Evolutionary conservation across 768 basidiomycete genomes (phyloP), one percentile per base, ranked within the genome.

Genomic region (Lanmaoa rubissima): DNA sequence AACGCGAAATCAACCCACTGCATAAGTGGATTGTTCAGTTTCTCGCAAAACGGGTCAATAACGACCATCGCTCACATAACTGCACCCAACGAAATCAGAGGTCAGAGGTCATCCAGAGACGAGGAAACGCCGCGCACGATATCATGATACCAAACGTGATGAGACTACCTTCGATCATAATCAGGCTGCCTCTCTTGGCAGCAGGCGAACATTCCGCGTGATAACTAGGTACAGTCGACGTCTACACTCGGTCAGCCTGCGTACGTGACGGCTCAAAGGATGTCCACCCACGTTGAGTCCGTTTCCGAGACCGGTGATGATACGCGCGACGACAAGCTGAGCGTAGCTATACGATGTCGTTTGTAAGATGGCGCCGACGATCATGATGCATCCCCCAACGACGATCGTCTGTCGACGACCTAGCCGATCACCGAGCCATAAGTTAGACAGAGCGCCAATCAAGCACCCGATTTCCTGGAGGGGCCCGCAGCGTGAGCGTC

Each of bases 1-100:
- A 84, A 69, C 21, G 81, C 84, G 51, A 87, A 84, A 62, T 85
- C 84, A 59, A 86, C 73, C 85, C 86, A 86, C 80, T 83, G 46
- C 7, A 55, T 26, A 6, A 28, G 46, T 16, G 48, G 5, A 53
- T 21, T 16, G 19, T 43, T 68, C 8, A 65, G 44, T 43, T 14
- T 13, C 47, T 41, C 14, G 7, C 21, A 11, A 35, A 31, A 46
- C 32, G 5, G 3, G 21, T 11, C 38, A 17, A 34, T 8, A 16
- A 51, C 10, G 34, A 48, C 16, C 4, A 47, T 32, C 16, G 34
- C 65, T 66, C 58, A 68, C 66, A 57, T 67, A 67, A 24, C 66
- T 68, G n/a, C 14, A 26, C 11, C 2, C 10, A 8, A 52, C 36
- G 6, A 11, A 16, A 3, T 65, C 52, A 62, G 34, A 38, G 4